Conservation (phyloP, 768 basidiomycete genomes). For the Collybiopsis luxurians region DNA sequence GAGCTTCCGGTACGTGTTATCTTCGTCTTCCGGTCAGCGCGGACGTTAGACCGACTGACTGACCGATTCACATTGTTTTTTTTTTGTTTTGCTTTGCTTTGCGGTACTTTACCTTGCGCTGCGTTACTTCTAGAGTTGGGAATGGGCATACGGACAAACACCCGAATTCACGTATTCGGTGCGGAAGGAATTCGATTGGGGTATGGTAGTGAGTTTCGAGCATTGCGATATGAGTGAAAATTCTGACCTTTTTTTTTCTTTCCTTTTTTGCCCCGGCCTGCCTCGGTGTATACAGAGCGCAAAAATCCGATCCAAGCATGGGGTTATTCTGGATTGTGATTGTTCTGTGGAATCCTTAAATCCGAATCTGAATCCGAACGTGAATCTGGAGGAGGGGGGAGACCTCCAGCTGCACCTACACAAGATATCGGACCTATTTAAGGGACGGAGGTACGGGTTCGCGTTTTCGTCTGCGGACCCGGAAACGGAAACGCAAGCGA, state of each 20-base stretch:
- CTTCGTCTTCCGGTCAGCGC: no score
- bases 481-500: no score
- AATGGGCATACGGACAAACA: slow-evolving; percentile 91
- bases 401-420: no score
- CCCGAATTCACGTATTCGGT: slow-evolving; percentile 83
- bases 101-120: no score
- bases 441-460: no score
- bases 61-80: no score
- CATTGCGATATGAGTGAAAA: no score
- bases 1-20: slow-evolving; percentile 62
- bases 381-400: no score
- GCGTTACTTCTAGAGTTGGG: slow-evolving; percentile 64
- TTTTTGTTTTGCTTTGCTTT: no score
- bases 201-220: slow-evolving; percentile 43
- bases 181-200: slow-evolving; percentile 46
- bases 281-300: slow-evolving; percentile 32
- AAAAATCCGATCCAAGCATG: slow-evolving; percentile 61
- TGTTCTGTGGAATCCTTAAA: slow-evolving; percentile 18
- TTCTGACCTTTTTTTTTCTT: not conserved
- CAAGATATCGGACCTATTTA: no score
- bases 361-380: slow-evolving; percentile 13
- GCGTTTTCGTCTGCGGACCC: no score
- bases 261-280: not conserved
- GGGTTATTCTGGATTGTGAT: slow-evolving; percentile 52
- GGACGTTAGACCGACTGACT: no score